Percentiles rank a stretch among this genome's conserved stretches.
phyloP scores from a whole-genome alignment of 2,329 filamentous ascomycete species.

The Knufia fluminis region DNA sequence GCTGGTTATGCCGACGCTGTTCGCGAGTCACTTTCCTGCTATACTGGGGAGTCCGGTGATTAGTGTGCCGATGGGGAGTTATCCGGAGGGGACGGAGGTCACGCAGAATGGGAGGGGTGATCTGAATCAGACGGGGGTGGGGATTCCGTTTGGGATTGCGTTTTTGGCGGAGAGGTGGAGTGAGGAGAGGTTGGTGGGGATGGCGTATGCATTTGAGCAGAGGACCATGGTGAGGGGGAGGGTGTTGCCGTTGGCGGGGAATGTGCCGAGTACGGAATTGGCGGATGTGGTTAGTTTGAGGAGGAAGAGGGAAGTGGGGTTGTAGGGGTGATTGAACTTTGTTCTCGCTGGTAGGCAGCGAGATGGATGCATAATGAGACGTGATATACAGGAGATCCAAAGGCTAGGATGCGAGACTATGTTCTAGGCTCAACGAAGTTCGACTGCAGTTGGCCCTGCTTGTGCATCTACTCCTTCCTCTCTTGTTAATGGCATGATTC shows the following conservation, averaged over 20 bases:
- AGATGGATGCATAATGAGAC: not conserved
- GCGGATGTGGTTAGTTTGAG: slow-evolving; percentile 16
- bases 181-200: slow-evolving; percentile 53
- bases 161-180: slow-evolving; percentile 55
- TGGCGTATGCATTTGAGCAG: slow-evolving; percentile 63
- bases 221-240: slow-evolving; percentile 32
- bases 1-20: slow-evolving; percentile 49
- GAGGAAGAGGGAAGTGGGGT: not conserved
- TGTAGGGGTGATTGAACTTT: slow-evolving; percentile 12
- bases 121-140: slow-evolving; percentile 46
- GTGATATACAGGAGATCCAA: not conserved
- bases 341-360: too few species aligned
- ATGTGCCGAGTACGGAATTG: slow-evolving; percentile 18
- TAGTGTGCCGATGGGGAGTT: slow-evolving; percentile 54
- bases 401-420: too few species aligned
- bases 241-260: slow-evolving; percentile 15
- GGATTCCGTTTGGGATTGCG: slow-evolving; percentile 51
- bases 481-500: too few species aligned
- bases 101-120: slow-evolving; percentile 38
- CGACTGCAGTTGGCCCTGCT: too few species aligned
- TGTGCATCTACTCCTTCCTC: too few species aligned
- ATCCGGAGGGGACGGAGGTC: slow-evolving; percentile 41
- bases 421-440: too few species aligned
- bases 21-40: slow-evolving; percentile 42
- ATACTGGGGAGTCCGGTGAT: slow-evolving; percentile 52